Evolutionary conservation across 345 rosid genomes (phyloP).

Genomic region (Melaleuca quinquenervia): DNA sequence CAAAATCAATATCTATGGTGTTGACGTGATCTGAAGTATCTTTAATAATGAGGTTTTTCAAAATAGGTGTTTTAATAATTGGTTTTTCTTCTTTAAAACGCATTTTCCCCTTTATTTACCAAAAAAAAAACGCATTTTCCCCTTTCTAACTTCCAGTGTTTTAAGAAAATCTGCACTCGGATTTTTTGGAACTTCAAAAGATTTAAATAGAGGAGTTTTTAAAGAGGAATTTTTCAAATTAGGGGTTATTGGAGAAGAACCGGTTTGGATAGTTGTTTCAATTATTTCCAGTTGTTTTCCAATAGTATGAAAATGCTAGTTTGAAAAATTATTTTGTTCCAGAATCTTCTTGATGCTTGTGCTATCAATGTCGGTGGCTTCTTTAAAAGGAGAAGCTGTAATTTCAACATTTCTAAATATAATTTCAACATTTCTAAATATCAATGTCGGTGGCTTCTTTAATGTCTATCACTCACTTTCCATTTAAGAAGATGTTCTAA

Average conservation of each 20-base stretch:
- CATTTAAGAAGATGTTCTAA: not conserved
- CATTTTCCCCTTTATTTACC: not conserved
- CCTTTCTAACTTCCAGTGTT: not conserved
- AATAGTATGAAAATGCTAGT: not conserved
- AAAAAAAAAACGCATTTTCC: too few relatives aligned
- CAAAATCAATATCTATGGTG: not conserved
- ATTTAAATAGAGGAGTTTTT: not conserved
- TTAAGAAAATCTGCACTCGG: not conserved
- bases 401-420: not conserved
- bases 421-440: not conserved
- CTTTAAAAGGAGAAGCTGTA: not conserved
- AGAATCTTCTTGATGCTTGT: not conserved
- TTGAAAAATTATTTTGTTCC: not conserved
- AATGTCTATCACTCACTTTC: not conserved
- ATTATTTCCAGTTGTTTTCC: not conserved
- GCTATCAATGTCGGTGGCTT: not conserved
- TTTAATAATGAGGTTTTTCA: not conserved
- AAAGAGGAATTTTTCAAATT: too few relatives aligned
- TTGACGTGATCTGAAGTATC: not conserved
- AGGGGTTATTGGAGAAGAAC: too few relatives aligned
- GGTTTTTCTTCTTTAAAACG: not conserved
- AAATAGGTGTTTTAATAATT: too few relatives aligned
- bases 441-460: not conserved
- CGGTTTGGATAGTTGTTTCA: not conserved
- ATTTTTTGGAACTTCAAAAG: not conserved